Evolutionary conservation across 805 yeast genomes (phyloP).

Genomic region (Priceomyces carsonii): DNA sequence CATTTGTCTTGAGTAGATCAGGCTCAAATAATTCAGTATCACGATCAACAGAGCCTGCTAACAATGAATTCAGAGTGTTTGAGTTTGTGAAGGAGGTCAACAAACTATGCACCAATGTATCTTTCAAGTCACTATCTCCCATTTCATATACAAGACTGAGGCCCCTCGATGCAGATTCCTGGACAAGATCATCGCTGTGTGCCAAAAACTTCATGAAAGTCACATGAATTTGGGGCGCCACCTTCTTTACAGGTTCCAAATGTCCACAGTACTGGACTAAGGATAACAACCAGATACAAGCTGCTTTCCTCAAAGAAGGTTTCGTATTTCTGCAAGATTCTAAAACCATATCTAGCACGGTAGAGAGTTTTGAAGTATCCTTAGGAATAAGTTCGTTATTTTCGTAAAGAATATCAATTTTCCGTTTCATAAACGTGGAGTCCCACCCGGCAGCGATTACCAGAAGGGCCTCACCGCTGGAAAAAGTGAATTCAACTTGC

Average conservation of each 20-base stretch:
- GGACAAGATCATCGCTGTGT: slow-evolving; percentile 83
- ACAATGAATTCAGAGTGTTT: slow-evolving; percentile 42
- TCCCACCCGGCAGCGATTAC: slow-evolving; percentile 76
- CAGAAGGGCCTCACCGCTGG: slow-evolving; percentile 82
- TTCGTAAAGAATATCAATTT: slow-evolving; percentile 54
- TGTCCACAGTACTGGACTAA: slow-evolving; percentile 72
- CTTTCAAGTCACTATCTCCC: slow-evolving; percentile 68
- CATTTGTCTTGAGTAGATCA: slow-evolving; percentile 76
- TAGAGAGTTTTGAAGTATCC: slow-evolving; percentile 18
- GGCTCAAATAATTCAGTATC: slow-evolving; percentile 87
- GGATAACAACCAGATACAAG: slow-evolving; percentile 85
- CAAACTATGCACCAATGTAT: slow-evolving; percentile 69
- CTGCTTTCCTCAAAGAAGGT: slow-evolving; percentile 71
- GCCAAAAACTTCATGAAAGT: slow-evolving; percentile 77
- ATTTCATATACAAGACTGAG: slow-evolving; percentile 76
- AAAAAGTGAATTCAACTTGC: slow-evolving; percentile 72
- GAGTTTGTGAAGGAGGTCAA: slow-evolving; percentile 78
- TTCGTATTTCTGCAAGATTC: slow-evolving; percentile 60
- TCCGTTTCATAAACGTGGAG: slow-evolving; percentile 52
- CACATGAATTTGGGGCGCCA: slow-evolving; percentile 64
- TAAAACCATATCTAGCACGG: slow-evolving; percentile 52
- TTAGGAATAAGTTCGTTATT: slow-evolving; percentile 16
- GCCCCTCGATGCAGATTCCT: slow-evolving; percentile 91
- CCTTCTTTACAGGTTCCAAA: slow-evolving; percentile 33
- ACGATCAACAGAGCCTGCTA: slow-evolving; percentile 68